These are phyloP conservation scores for Actinomortierella wolfii DNA, from an alignment of 371 early-diverging fungal species.

Conservation along the genomic window DNA sequence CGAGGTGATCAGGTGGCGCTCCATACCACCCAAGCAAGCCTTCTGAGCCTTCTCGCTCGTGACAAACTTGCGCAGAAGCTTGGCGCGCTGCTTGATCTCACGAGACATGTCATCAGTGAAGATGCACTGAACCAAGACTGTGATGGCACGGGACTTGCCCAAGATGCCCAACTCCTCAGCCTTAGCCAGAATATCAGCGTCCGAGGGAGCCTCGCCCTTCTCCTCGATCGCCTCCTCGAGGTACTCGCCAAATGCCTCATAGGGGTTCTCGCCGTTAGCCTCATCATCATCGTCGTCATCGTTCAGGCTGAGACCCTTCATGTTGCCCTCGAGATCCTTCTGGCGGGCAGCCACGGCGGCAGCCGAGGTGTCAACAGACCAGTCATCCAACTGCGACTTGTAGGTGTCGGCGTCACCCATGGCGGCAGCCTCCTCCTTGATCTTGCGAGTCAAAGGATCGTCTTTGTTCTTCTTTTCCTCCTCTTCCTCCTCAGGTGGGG, in stretches of 20 bases:
- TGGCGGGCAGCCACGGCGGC: slow-evolving; percentile 82
- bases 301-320: slow-evolving; percentile 52
- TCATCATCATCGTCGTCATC: slow-evolving; percentile 68
- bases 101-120: slow-evolving; percentile 67
- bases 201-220: slow-evolving; percentile 51
- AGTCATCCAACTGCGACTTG: slow-evolving; percentile 80
- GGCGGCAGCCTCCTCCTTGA: slow-evolving; percentile 73
- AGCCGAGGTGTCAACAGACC: slow-evolving; percentile 81
- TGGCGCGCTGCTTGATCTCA: slow-evolving; percentile 66
- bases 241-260: slow-evolving; percentile 72
- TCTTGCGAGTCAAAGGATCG: slow-evolving; percentile 75
- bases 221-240: slow-evolving; percentile 49
- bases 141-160: slow-evolving; percentile 76
- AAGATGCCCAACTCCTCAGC: slow-evolving; percentile 78
- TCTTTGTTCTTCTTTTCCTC: slow-evolving; percentile 50
- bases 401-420: slow-evolving; percentile 53
- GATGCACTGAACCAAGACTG: slow-evolving; percentile 77
- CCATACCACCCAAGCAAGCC: slow-evolving; percentile 90
- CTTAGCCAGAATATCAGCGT: slow-evolving; percentile 77
- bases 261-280: slow-evolving; percentile 70
- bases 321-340: slow-evolving; percentile 62
- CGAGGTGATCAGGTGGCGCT: slow-evolving; percentile 77
- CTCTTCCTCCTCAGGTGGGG: slow-evolving; percentile 48
- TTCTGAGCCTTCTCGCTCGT: slow-evolving; percentile 85
- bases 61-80: slow-evolving; percentile 73